Conservation (phyloP, 176 grass and related monocot genomes). For the Carex pumila region DNA sequence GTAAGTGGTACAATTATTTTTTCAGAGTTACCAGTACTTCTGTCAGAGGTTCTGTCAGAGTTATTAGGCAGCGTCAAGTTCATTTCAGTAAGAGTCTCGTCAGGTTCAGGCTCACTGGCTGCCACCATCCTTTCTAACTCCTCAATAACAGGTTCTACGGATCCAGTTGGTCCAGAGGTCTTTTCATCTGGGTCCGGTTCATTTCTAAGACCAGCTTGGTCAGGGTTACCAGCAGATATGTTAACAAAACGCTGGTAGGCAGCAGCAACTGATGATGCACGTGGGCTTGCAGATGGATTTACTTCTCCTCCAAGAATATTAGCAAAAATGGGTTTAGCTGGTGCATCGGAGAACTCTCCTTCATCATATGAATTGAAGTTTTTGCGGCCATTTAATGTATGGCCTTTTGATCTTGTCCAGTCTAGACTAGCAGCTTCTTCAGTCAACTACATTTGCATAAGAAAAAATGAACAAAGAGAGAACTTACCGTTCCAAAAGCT, state of each 20-base stretch:
- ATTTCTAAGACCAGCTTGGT: constrained; percentile 12
- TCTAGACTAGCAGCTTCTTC: constrained; percentile 73
- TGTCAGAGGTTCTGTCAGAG: constrained; percentile 2
- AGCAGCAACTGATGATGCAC: constrained; percentile 53
- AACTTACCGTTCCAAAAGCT: background rate
- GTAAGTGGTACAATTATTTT: constrained; percentile 31
- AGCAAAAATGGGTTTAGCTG: constrained; percentile 15
- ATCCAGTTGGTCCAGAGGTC: background rate
- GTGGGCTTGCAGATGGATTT: constrained; percentile 39
- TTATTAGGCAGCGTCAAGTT: constrained; percentile 12
- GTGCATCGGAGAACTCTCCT: constrained; percentile 41
- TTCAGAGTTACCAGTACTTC: constrained; percentile 17
- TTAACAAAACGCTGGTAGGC: constrained; percentile 56
- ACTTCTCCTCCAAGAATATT: constrained; percentile 59
- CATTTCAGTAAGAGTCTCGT: constrained; percentile 26
- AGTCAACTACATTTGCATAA: constrained; percentile 59
- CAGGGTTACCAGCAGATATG: constrained; percentile 20
- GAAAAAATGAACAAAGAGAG: background rate
- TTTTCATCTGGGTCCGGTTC: background rate
- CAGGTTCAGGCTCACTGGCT: constrained; percentile 35
- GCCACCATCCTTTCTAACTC: background rate
- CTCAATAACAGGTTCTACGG: constrained; percentile 28
- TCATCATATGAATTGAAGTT: constrained; percentile 52
- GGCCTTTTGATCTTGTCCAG: constrained; percentile 87
- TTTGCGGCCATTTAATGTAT: constrained; percentile 58